Conservation (phyloP, 163 green algal species). For the Coccomyxa subellipsoidea region DNA sequence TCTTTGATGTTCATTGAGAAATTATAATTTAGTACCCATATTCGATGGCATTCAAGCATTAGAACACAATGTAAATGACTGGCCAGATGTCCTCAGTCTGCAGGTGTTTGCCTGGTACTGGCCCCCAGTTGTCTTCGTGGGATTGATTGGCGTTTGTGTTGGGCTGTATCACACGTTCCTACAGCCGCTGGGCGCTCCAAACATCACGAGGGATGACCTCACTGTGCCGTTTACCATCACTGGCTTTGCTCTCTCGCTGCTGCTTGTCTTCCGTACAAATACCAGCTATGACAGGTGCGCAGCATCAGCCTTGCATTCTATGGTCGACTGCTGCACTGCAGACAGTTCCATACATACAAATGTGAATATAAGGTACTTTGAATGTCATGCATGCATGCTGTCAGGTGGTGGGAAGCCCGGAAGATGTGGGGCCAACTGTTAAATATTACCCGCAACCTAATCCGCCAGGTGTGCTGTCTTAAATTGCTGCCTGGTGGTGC, state of each 20-base stretch:
- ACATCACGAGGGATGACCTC: slow-evolving; percentile 6
- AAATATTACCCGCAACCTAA: slow-evolving; percentile 25
- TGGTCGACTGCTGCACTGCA: not conserved
- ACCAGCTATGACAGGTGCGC: slow-evolving; percentile 32
- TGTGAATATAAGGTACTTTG: not conserved
- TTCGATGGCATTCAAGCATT: not conserved
- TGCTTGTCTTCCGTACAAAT: slow-evolving; percentile 82
- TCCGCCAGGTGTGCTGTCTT: slow-evolving; percentile 16
- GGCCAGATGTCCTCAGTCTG: not conserved
- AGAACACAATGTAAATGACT: no score
- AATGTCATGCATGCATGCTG: not conserved
- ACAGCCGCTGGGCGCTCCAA: slow-evolving; percentile 7
- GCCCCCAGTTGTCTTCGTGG: not conserved
- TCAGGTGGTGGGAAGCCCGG: slow-evolving; percentile 29
- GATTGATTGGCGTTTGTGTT: not conserved
- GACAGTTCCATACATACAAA: not conserved
- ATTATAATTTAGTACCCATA: not conserved
- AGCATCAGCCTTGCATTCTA: not conserved
- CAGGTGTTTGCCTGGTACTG: slow-evolving; percentile 5
- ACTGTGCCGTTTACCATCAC: slow-evolving; percentile 39
- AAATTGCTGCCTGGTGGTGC: not conserved
- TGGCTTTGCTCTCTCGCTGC: slow-evolving; percentile 71
- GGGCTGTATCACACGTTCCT: not conserved
- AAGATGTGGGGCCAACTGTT: slow-evolving; percentile 34
- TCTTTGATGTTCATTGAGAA: not conserved